phyloP scores from a whole-genome alignment of 805 yeast species.

The Spathaspora arborariae region DNA sequence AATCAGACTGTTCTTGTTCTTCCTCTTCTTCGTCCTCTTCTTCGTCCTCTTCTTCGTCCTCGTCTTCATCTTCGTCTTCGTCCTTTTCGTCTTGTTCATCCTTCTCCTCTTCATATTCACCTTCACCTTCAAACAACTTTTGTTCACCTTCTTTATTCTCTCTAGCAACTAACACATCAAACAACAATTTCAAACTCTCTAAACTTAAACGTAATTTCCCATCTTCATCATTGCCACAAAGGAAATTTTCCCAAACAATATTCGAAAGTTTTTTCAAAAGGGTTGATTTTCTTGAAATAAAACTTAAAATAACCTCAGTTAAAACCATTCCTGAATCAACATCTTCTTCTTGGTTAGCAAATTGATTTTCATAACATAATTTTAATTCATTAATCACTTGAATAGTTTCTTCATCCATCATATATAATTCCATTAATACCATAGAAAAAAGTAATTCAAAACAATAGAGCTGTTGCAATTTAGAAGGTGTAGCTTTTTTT shows the following conservation, averaged over 20 bases:
- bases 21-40: constrained; percentile 16
- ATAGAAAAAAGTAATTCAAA: constrained; percentile 77
- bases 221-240: constrained; percentile 25
- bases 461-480: constrained; percentile 50
- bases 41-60: constrained; percentile 16
- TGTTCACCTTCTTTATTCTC: constrained; percentile 83
- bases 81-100: constrained; percentile 34
- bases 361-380: constrained; percentile 49
- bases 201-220: constrained; percentile 25
- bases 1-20: constrained; percentile 12
- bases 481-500: constrained; percentile 21
- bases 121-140: constrained; percentile 64
- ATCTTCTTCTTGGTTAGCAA: constrained; percentile 29
- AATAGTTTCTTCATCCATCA: constrained; percentile 76
- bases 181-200: constrained; percentile 33
- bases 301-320: constrained; percentile 43
- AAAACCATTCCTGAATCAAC: constrained; percentile 29
- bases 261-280: constrained; percentile 34
- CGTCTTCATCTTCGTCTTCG: constrained; percentile 35
- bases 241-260: constrained; percentile 39
- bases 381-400: constrained; percentile 70
- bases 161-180: constrained; percentile 43
- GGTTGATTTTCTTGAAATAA: constrained; percentile 36
- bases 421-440: constrained; percentile 70
- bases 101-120: constrained; percentile 23